Conservation (phyloP, 768 basidiomycete genomes). For the Boletus barrowsii region DNA sequence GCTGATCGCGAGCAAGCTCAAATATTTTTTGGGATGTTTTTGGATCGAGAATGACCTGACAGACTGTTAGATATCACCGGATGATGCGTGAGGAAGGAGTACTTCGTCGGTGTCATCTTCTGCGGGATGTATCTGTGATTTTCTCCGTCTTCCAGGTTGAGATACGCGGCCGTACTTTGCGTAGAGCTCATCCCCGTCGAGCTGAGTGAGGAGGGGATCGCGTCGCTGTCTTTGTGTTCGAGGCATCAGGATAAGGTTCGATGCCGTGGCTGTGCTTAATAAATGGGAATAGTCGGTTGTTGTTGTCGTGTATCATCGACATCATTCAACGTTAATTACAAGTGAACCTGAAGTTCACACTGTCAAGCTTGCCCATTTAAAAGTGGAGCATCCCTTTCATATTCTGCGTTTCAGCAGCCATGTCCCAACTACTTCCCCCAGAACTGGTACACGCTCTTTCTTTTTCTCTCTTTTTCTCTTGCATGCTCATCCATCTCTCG, state of each 20-base stretch:
- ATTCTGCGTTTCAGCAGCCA: slow-evolving; percentile 2
- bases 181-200: slow-evolving; percentile 72
- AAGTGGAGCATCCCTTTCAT: too few relatives aligned
- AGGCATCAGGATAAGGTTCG: slow-evolving; percentile 49
- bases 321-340: too few relatives aligned
- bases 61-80: slow-evolving; percentile 1
- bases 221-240: slow-evolving; percentile 64
- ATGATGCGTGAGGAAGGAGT: slow-evolving; percentile 13
- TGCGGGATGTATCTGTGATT: slow-evolving; percentile 43
- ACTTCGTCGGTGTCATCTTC: slow-evolving; percentile 65
- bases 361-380: too few relatives aligned
- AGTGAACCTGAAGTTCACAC: too few relatives aligned
- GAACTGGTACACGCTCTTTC: slow-evolving; percentile 11
- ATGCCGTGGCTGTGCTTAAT: slow-evolving; percentile 13
- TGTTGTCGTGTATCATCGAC: too few relatives aligned
- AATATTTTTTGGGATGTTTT: slow-evolving; percentile 87
- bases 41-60: slow-evolving; percentile 68
- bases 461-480: not conserved
- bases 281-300: too few relatives aligned
- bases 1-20: slow-evolving; percentile 88
- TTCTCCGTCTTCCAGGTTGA: slow-evolving; percentile 72
- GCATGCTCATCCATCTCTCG: slow-evolving; percentile 5
- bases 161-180: slow-evolving; percentile 79
- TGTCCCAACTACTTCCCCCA: slow-evolving; percentile 23
- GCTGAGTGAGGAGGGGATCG: slow-evolving; percentile 84